Percentiles rank a stretch among this genome's conserved stretches.
phyloP scores from a whole-genome alignment of 495 filamentous ascomycete species.

The Acidiella bohemica region DNA sequence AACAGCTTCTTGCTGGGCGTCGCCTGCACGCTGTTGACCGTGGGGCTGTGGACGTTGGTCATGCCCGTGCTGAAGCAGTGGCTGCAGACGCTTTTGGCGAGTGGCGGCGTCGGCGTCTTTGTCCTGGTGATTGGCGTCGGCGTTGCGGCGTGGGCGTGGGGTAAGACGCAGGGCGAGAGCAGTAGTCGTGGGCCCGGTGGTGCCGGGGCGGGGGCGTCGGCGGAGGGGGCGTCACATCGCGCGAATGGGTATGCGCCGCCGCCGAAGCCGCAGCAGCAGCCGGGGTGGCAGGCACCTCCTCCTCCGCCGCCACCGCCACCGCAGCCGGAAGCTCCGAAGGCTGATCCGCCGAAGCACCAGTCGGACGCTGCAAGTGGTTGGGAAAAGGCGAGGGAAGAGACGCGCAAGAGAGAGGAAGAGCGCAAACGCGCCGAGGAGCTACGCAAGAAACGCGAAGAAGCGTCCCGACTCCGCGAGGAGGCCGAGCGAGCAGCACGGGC shows the following conservation, averaged over 20 bases:
- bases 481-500: conserved; percentile 30
- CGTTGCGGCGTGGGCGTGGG: conserved; percentile 60
- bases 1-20: conserved; percentile 89
- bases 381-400: conserved; percentile 63
- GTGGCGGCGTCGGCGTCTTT: conserved; percentile 47
- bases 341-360: conserved; percentile 21
- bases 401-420: conserved; percentile 46
- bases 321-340: conserved; percentile 13
- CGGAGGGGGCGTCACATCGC: background rate
- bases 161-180: conserved; percentile 45
- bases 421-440: conserved; percentile 43
- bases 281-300: conserved; percentile 12
- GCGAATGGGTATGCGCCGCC: conserved; percentile 17
- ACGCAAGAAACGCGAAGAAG: conserved; percentile 36
- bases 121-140: conserved; percentile 54
- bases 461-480: conserved; percentile 27
- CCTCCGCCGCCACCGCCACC: conserved; percentile 15
- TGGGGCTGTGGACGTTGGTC: conserved; percentile 54
- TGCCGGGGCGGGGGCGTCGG: conserved; percentile 1
- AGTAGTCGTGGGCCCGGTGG: conserved; percentile 13
- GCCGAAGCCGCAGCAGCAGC: conserved; percentile 1
- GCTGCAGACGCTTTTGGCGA: conserved; percentile 45
- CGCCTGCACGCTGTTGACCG: conserved; percentile 50
- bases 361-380: conserved; percentile 35
- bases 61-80: conserved; percentile 55